Percentiles rank a stretch among this genome's conserved stretches.
Conservation (phyloP, 2,329 filamentous ascomycete genomes). For the Ascocoryne sarcoides region DNA sequence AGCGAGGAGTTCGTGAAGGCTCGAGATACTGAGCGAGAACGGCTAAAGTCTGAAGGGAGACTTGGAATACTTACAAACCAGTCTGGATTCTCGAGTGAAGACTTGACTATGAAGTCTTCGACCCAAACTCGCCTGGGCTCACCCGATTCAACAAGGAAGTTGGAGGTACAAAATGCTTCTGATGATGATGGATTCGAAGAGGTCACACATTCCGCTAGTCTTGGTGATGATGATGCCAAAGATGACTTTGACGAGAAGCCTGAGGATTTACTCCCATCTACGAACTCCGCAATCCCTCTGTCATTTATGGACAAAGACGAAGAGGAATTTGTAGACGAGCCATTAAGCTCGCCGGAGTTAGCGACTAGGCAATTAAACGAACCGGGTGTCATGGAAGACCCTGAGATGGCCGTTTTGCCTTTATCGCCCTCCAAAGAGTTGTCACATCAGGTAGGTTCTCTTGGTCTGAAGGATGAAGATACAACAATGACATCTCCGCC, state of each 20-base stretch:
- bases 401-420: constrained; percentile 47
- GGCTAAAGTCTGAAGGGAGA: constrained; percentile 67
- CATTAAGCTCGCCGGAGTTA: constrained; percentile 59
- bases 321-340: constrained; percentile 71
- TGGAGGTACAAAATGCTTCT: constrained; percentile 72
- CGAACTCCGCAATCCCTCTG: constrained; percentile 26
- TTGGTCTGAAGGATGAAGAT: constrained; percentile 22
- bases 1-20: constrained; percentile 78
- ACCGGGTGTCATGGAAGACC: constrained; percentile 43
- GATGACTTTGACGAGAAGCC: constrained; percentile 56
- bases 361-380: constrained; percentile 41
- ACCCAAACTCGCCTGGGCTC: constrained; percentile 34
- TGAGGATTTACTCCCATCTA: constrained; percentile 37
- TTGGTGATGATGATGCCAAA: constrained; percentile 59
- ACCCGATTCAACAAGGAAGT: constrained; percentile 56
- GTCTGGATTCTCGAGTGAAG: constrained; percentile 48
- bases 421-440: constrained; percentile 44
- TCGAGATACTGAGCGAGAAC: constrained; percentile 74
- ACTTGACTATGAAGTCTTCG: constrained; percentile 50
- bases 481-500: constrained; percentile 21
- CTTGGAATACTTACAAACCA: constrained; percentile 39
- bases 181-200: constrained; percentile 94
- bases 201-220: constrained; percentile 60
- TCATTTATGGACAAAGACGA: constrained; percentile 51
- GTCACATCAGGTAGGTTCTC: constrained; percentile 22